Evolutionary conservation across 108 stramenopile species (phyloP).

Genomic region (Ochromonas danica): DNA sequence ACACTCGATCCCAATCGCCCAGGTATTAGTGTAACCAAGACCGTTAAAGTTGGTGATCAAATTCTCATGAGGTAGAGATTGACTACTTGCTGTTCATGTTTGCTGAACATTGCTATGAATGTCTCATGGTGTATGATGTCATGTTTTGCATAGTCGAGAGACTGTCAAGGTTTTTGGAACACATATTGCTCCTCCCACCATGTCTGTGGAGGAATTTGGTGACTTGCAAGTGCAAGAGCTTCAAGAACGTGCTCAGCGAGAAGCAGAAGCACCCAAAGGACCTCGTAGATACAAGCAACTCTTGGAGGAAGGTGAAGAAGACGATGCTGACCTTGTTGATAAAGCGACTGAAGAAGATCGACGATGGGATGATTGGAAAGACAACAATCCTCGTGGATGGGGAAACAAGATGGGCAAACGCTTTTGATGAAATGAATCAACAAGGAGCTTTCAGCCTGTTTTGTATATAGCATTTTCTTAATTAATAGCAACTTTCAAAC

Average conservation of each 20-base stretch:
- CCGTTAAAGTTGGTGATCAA: constrained; percentile 5
- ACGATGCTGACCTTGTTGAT: neutral
- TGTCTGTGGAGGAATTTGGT: constrained; percentile 32
- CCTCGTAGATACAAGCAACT: constrained; percentile 20
- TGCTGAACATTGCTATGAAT: neutral
- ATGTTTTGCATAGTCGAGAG: neutral
- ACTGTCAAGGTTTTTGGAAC: constrained; percentile 30
- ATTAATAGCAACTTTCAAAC: neutral
- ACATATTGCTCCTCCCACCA: constrained; percentile 27
- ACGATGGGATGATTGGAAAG: constrained; percentile 34
- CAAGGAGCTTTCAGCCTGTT: neutral
- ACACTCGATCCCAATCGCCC: no score
- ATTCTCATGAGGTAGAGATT: neutral
- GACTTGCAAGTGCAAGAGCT: constrained; percentile 3
- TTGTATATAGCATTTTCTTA: neutral
- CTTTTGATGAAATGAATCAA: neutral
- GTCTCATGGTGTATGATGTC: neutral
- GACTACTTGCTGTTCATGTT: neutral
- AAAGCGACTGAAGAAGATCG: constrained; percentile 25
- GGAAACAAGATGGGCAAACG: constrained; percentile 37
- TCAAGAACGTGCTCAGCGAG: constrained; percentile 7
- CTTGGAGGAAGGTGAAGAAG: constrained; percentile 27
- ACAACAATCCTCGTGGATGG: constrained; percentile 23
- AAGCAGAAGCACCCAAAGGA: constrained; percentile 7
- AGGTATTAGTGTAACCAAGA: neutral